phyloP scores from a whole-genome alignment of 2,329 filamentous ascomycete genomes.

The Trichoderma aggressivum region DNA sequence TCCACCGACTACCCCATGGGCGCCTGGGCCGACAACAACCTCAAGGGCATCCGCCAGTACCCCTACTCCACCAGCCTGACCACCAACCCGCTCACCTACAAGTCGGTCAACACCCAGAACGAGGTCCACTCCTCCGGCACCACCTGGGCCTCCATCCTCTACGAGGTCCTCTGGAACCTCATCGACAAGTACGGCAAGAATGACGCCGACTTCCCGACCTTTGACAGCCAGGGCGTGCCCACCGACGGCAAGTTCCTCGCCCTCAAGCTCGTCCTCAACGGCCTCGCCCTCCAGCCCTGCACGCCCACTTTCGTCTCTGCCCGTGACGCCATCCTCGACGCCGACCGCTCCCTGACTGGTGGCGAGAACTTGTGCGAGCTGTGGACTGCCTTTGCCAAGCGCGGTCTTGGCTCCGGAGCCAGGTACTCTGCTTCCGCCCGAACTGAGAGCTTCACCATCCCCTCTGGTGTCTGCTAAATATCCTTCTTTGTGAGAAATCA shows the following conservation, averaged over 20 bases:
- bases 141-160: constrained; percentile 51
- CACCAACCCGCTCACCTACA: constrained; percentile 51
- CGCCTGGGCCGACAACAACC: constrained; percentile 45
- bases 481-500: neutral
- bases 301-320: constrained; percentile 52
- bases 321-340: constrained; percentile 54
- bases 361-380: constrained; percentile 50
- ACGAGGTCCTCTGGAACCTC: constrained; percentile 57
- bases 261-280: constrained; percentile 52
- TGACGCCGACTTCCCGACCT: constrained; percentile 38
- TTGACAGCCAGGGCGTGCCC: constrained; percentile 43
- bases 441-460: constrained; percentile 33
- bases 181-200: constrained; percentile 55
- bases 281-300: constrained; percentile 54
- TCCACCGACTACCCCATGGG: constrained; percentile 47
- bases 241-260: constrained; percentile 50
- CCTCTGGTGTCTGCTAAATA: constrained; percentile 26
- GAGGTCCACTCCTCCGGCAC: constrained; percentile 49
- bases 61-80: constrained; percentile 49
- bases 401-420: constrained; percentile 47
- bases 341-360: constrained; percentile 49
- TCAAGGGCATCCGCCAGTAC: constrained; percentile 46
- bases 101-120: constrained; percentile 35
- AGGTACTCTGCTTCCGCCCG: constrained; percentile 28
- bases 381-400: constrained; percentile 56